Evolutionary conservation across 805 yeast species (phyloP).

Genomic region (Nakazawaea populi): DNA sequence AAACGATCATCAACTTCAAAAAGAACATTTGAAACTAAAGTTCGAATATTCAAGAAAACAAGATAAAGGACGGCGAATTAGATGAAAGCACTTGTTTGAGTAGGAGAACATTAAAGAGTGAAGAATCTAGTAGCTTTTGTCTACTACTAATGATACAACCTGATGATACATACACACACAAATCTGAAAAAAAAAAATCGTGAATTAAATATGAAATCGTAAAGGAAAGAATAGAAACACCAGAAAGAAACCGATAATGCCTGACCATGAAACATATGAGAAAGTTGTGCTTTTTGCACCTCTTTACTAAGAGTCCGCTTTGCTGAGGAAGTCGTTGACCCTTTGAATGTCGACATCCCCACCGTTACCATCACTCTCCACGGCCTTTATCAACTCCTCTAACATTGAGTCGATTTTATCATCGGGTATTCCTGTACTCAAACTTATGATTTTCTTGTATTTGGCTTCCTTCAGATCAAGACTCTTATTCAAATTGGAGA

Average conservation of each 20-base stretch:
- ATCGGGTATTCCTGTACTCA: slow-evolving; percentile 85
- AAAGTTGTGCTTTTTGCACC: no score
- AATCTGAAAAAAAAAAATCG: background rate
- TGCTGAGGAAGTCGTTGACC: slow-evolving; percentile 48
- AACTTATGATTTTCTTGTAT: slow-evolving; percentile 81
- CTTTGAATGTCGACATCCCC: slow-evolving; percentile 50
- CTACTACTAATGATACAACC: background rate
- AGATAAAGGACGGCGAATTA: no score
- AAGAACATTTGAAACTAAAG: no score
- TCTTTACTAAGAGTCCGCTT: slow-evolving; percentile 26
- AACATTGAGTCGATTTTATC: slow-evolving; percentile 74
- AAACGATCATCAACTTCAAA: no score
- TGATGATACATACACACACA: background rate
- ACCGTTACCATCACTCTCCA: slow-evolving; percentile 71
- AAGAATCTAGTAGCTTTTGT: background rate
- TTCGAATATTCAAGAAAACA: no score
- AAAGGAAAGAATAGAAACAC: background rate
- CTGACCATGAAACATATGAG: background rate
- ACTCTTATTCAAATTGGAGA: slow-evolving; percentile 45
- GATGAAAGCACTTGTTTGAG: no score
- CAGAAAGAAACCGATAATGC: background rate
- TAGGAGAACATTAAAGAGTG: no score
- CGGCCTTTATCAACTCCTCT: slow-evolving; percentile 84
- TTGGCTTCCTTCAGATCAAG: slow-evolving; percentile 62
- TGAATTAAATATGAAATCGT: no score